Evolutionary conservation across 257 asterid species (phyloP).

Genomic region (Dorcoceras hygrometricum): DNA sequence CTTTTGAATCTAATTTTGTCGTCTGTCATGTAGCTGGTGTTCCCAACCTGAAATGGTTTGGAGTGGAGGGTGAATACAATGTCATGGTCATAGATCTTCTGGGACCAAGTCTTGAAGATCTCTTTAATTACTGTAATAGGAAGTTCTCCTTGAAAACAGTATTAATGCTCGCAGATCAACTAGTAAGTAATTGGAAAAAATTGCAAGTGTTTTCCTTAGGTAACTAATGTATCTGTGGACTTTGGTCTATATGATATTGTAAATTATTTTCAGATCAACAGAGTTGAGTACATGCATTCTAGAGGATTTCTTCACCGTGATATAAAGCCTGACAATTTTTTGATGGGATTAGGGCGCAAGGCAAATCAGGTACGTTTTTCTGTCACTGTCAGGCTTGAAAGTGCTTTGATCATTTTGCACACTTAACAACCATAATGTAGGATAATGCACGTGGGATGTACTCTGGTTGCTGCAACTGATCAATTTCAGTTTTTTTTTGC

Average conservation of each 20-base stretch:
- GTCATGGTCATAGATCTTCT: slow-evolving; percentile 67
- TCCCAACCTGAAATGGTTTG: slow-evolving; percentile 63
- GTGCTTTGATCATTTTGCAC: not conserved
- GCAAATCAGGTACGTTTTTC: slow-evolving; percentile 48
- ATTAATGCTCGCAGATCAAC: slow-evolving; percentile 62
- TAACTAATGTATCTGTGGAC: slow-evolving; percentile 3
- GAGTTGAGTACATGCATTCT: slow-evolving; percentile 68
- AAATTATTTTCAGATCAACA: slow-evolving; percentile 41
- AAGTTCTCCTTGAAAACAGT: slow-evolving; percentile 58
- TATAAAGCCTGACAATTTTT: slow-evolving; percentile 60
- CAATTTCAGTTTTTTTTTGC: no score
- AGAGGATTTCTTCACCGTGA: slow-evolving; percentile 72
- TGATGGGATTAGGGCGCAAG: slow-evolving; percentile 66
- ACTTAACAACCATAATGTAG: no score
- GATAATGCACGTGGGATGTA: no score
- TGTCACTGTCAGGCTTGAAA: not conserved
- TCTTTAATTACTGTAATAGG: slow-evolving; percentile 56
- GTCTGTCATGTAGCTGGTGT: slow-evolving; percentile 45
- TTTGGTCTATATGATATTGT: not conserved
- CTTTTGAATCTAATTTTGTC: not conserved
- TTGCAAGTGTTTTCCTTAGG: not conserved
- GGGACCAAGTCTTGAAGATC: slow-evolving; percentile 65
- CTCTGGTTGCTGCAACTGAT: no score
- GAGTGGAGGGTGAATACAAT: slow-evolving; percentile 55
- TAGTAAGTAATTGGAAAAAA: slow-evolving; percentile 32